Evolutionary conservation across 805 yeast species (phyloP), one percentile per base, ranked within the genome.

Genomic region (Debaryomyces maramus): DNA sequence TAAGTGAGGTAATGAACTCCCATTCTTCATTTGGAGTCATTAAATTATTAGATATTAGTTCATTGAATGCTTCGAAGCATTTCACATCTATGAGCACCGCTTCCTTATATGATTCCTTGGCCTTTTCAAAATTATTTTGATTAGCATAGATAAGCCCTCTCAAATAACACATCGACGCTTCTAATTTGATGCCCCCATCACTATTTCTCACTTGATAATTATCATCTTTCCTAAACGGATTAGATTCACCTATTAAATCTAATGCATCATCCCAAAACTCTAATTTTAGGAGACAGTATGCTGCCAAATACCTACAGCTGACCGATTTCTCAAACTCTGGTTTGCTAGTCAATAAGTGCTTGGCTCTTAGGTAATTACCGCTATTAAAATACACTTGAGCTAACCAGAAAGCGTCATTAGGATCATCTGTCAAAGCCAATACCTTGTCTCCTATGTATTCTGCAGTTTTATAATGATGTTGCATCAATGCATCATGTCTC

Each of bases 321-420:
- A 87, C 83, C 32, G 84, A 77, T 40, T 70, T 62, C 45, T 80
- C 77, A 48, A 74, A 79, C 39, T 74, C 78, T 0, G 72, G 65
- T 23, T 73, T 70, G 10, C 78, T 73, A 13, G 79, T 63, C 15
- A 91, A 70, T 30, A 90, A 61, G 46, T 81, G 82, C 38, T 88
- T 77, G 2, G 95, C 97, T 23, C 97, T 71, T 29, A 83, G 74
- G 60, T 80, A 89, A 55, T 85, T 79, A 8, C 91, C 91, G 40
- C 79, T 80, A 40, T 81, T 70, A 60, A 80, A 88, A 58, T 85
- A 81, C 4, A 86, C 95, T 65, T 91, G 97, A 0, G 96, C 97
- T 21, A 91, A 71, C 97, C 97, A 90, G 61, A 88, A 91, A 8
- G 97, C 97, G 58, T 91, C 98, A 54, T 84, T 87, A 10, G 96